phyloP scores from a whole-genome alignment of 768 basidiomycete genomes.

The Hypholoma sublateritium region DNA sequence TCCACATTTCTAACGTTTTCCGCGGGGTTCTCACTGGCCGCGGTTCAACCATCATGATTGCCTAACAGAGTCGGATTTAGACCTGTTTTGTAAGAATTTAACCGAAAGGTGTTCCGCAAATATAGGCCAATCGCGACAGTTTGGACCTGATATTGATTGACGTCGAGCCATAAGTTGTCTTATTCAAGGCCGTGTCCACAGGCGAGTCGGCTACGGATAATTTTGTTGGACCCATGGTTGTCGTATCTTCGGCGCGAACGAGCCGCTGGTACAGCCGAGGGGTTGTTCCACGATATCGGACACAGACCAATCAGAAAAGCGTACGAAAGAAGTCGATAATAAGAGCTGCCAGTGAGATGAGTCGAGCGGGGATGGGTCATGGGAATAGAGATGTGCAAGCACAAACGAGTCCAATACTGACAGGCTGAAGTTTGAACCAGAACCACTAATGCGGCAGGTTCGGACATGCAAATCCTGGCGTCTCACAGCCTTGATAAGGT shows the following conservation, averaged over 20 bases:
- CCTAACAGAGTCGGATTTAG: constrained; percentile 20
- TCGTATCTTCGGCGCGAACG: constrained; percentile 6
- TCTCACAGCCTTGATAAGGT: constrained; percentile 5
- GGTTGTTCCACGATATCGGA: neutral
- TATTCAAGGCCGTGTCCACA: constrained; percentile 4
- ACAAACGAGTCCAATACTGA: neutral
- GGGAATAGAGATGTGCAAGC: neutral
- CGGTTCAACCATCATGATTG: constrained; percentile 19
- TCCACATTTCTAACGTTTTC: constrained; percentile 22
- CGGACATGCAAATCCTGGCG: neutral
- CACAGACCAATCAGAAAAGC: neutral
- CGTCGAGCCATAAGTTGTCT: constrained; percentile 9
- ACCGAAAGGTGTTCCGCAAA: constrained; percentile 18
- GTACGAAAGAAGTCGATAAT: neutral
- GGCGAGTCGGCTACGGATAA: neutral
- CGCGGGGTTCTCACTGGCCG: constrained; percentile 27
- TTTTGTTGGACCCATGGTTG: neutral
- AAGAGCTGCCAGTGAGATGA: neutral
- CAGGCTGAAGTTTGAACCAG: constrained; percentile 1
- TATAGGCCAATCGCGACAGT: constrained; percentile 17
- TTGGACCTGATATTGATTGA: constrained; percentile 16
- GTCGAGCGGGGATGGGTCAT: neutral
- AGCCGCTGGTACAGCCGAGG: constrained; percentile 4
- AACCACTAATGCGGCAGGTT: neutral
- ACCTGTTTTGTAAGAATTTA: constrained; percentile 13